These are phyloP conservation scores for Talaromyces funiculosus DNA, from an alignment of 2,329 filamentous ascomycete species.

Conservation along the genomic window DNA sequence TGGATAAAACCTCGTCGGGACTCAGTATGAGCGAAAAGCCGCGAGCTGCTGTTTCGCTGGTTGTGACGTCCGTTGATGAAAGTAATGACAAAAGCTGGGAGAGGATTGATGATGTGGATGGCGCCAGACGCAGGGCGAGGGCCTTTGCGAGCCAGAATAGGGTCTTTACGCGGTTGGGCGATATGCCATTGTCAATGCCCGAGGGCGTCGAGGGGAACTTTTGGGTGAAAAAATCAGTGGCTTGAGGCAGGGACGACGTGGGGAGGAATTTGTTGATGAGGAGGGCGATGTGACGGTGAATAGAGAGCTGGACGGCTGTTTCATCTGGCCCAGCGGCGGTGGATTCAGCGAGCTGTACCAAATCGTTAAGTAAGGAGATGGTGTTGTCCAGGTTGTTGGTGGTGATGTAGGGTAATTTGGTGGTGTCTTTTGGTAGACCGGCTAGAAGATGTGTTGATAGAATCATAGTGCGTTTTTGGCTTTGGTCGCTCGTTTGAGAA, in stretches of 20 bases:
- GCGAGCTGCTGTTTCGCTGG: constrained; percentile 49
- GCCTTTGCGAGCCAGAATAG: constrained; percentile 59
- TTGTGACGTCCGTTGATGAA: constrained; percentile 39
- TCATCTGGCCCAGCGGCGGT: constrained; percentile 18
- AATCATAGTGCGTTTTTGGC: constrained; percentile 46
- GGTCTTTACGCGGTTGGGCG: constrained; percentile 44
- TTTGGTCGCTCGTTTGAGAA: constrained; percentile 23
- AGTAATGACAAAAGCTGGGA: constrained; percentile 44
- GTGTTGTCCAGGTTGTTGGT: constrained; percentile 24
- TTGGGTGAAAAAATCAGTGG: constrained; percentile 26
- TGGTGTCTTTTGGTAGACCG: constrained; percentile 41
- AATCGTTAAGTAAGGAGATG: constrained; percentile 30
- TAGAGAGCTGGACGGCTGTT: constrained; percentile 34
- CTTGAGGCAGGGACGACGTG: constrained; percentile 27
- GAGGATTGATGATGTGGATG: constrained; percentile 47
- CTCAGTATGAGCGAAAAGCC: constrained; percentile 56
- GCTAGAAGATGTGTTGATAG: constrained; percentile 55
- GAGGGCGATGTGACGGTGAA: constrained; percentile 39
- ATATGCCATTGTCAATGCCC: constrained; percentile 14
- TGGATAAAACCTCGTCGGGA: constrained; percentile 56
- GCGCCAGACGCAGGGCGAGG: constrained; percentile 50
- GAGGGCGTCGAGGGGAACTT: constrained; percentile 25
- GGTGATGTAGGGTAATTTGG: constrained; percentile 23
- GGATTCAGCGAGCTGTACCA: constrained; percentile 30
- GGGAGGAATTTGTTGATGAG: constrained; percentile 39